phyloP scores from a whole-genome alignment of 306 rosid genomes.

The Cyclanthera cordifolia region DNA sequence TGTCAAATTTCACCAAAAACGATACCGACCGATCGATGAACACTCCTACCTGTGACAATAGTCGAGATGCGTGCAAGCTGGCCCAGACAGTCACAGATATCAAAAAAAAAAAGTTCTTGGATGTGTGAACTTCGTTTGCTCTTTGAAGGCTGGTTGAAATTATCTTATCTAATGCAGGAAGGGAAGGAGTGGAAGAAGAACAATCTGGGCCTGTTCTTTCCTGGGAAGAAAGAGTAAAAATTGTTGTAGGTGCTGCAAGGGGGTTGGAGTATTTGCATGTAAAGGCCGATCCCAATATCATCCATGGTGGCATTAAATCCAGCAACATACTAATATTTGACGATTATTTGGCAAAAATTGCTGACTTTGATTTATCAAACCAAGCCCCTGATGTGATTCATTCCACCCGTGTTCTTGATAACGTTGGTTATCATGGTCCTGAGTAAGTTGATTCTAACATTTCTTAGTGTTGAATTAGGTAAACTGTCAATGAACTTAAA shows the following conservation, averaged over 20 bases:
- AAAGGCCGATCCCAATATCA: slow-evolving; percentile 64
- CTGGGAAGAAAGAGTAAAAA: slow-evolving; percentile 84
- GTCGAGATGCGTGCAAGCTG: too few relatives aligned
- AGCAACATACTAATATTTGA: slow-evolving; percentile 82
- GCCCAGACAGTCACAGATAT: too few relatives aligned
- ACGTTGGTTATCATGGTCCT: slow-evolving; percentile 92
- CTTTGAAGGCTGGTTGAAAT: not conserved
- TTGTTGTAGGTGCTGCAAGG: slow-evolving; percentile 86
- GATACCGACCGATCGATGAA: too few relatives aligned
- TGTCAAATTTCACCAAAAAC: too few relatives aligned
- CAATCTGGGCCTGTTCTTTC: slow-evolving; percentile 87
- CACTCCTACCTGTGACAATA: too few relatives aligned
- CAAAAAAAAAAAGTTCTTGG: too few relatives aligned
- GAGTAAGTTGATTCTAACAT: slow-evolving; percentile 46
- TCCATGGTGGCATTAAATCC: slow-evolving; percentile 81
- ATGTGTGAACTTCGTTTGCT: not conserved
- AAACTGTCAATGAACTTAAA: too few relatives aligned
- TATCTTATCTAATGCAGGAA: slow-evolving; percentile 35
- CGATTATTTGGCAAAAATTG: slow-evolving; percentile 76
- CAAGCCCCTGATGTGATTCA: slow-evolving; percentile 97
- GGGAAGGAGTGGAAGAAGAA: slow-evolving; percentile 90
- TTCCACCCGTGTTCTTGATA: slow-evolving; percentile 89
- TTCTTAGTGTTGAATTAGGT: too few relatives aligned
- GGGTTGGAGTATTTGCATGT: slow-evolving; percentile 90
- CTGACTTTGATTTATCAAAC: slow-evolving; percentile 87